These are phyloP conservation scores for Gracilaria domingensis DNA, from an alignment of 23 red algal genomes.

Conservation along the genomic window DNA sequence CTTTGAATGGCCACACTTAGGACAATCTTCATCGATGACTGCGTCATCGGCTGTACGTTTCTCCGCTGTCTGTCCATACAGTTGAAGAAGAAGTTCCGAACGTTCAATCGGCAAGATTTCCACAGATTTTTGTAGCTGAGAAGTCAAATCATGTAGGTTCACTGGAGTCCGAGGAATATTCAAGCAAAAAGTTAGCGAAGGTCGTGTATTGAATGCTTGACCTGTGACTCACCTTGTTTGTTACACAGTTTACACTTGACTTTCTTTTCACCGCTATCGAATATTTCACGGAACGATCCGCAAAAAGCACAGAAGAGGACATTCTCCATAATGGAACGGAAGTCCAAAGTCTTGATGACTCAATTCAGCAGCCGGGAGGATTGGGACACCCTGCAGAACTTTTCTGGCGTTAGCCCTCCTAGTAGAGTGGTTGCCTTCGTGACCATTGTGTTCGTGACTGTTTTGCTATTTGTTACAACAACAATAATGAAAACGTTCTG, in stretches of 20 bases:
- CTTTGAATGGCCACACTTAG: slow-evolving; percentile 75
- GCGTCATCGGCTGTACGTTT: slow-evolving; percentile 38
- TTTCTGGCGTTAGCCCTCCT: too few relatives aligned
- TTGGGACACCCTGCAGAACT: too few relatives aligned
- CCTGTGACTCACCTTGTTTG: not conserved
- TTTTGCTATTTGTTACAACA: too few relatives aligned
- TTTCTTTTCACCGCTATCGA: slow-evolving; percentile 23
- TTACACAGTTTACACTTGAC: slow-evolving; percentile 22
- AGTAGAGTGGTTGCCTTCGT: too few relatives aligned
- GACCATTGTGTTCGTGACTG: too few relatives aligned
- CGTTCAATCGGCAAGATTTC: slow-evolving; percentile 48
- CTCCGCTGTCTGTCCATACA: slow-evolving; percentile 17
- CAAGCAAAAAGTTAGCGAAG: not conserved
- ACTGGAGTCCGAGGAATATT: not conserved
- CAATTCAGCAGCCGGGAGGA: too few relatives aligned
- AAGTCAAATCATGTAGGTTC: slow-evolving; percentile 11
- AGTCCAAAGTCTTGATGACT: not conserved
- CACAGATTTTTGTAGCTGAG: slow-evolving; percentile 29
- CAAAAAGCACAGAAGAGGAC: slow-evolving; percentile 54
- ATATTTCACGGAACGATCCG: slow-evolving; percentile 60
- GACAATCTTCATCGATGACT: slow-evolving; percentile 81
- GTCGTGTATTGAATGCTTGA: not conserved
- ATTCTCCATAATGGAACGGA: slow-evolving; percentile 35
- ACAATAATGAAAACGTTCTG: too few relatives aligned
- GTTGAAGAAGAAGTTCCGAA: slow-evolving; percentile 55